Conservation (phyloP, 805 yeast genomes). For the Tetrapisispora fleetii region DNA sequence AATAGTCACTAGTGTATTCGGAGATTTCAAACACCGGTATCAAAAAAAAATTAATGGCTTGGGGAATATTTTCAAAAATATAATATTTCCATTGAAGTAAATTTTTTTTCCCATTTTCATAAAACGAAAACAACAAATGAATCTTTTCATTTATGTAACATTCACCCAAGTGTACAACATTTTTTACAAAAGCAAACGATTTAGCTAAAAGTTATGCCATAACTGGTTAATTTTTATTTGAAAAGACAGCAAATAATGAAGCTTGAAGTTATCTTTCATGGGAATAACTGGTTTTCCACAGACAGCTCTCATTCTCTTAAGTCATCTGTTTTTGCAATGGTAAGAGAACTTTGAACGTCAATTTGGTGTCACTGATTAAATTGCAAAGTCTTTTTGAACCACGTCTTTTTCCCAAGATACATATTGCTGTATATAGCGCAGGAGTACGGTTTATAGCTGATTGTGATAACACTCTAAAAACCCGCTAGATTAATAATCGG, state of each 20-base stretch:
- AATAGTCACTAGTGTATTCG: not conserved
- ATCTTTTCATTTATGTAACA: not conserved
- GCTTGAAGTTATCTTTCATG: not conserved
- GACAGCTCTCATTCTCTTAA: not conserved
- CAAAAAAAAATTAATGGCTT: not conserved
- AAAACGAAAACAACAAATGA: constrained; percentile 1
- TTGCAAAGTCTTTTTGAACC: too few relatives aligned
- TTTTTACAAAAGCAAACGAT: not conserved
- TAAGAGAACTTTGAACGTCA: too few relatives aligned
- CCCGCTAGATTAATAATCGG: too few relatives aligned
- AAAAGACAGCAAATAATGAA: not conserved
- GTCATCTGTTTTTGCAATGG: too few relatives aligned
- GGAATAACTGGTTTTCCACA: not conserved
- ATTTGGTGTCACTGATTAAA: too few relatives aligned
- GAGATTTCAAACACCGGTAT: constrained; percentile 1
- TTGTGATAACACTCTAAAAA: too few relatives aligned
- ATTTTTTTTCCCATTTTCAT: not conserved
- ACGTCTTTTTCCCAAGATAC: too few relatives aligned
- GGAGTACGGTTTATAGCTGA: too few relatives aligned
- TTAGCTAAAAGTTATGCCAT: not conserved
- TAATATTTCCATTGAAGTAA: not conserved
- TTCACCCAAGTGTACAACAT: not conserved
- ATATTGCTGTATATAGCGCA: too few relatives aligned
- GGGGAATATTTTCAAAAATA: constrained; percentile 1
- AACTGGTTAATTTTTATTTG: not conserved